Percentiles rank a stretch among this genome's conserved stretches.
Evolutionary conservation across 108 stramenopile species (phyloP).

Genomic region (Cylindrotheca closterium): DNA sequence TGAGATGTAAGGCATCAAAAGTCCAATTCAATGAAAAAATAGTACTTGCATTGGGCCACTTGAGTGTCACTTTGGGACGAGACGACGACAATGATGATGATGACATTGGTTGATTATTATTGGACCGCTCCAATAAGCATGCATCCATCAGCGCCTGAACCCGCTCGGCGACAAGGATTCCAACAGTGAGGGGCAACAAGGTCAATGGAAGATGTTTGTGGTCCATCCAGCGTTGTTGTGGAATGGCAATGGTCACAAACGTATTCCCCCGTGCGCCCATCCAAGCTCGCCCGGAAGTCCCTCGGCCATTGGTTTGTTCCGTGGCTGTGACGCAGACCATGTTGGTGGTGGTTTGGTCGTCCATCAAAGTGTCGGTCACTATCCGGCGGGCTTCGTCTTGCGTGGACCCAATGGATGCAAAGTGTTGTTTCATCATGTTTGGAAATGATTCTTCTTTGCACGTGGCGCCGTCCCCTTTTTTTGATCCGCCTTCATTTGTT

Average conservation of each 20-base stretch:
- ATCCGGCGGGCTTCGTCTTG: slow-evolving; percentile 55
- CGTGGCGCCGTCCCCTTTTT: no score
- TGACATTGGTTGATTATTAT: not conserved
- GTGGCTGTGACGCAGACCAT: slow-evolving; percentile 31
- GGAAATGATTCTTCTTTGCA: not conserved
- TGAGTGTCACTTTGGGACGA: slow-evolving; percentile 48
- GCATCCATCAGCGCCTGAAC: slow-evolving; percentile 13
- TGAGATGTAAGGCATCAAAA: not conserved
- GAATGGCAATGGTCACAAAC: slow-evolving; percentile 57
- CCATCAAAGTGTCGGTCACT: not conserved
- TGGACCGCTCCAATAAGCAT: slow-evolving; percentile 2
- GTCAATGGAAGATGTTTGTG: slow-evolving; percentile 43
- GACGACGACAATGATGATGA: not conserved
- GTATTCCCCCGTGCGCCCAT: slow-evolving; percentile 52
- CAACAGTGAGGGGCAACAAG: slow-evolving; percentile 54
- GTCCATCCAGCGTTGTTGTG: slow-evolving; percentile 12
- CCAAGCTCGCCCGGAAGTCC: slow-evolving; percentile 57
- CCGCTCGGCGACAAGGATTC: slow-evolving; percentile 36
- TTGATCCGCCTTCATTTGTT: no score
- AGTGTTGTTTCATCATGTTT: slow-evolving; percentile 11
- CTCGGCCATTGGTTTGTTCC: slow-evolving; percentile 52
- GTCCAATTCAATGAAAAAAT: slow-evolving; percentile 22
- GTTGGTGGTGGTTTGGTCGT: not conserved
- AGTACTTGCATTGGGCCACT: slow-evolving; percentile 86
- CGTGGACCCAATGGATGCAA: slow-evolving; percentile 35